Conservation (phyloP, 1,284 basidiomycete genomes). For the Ganoderma meredithae region DNA sequence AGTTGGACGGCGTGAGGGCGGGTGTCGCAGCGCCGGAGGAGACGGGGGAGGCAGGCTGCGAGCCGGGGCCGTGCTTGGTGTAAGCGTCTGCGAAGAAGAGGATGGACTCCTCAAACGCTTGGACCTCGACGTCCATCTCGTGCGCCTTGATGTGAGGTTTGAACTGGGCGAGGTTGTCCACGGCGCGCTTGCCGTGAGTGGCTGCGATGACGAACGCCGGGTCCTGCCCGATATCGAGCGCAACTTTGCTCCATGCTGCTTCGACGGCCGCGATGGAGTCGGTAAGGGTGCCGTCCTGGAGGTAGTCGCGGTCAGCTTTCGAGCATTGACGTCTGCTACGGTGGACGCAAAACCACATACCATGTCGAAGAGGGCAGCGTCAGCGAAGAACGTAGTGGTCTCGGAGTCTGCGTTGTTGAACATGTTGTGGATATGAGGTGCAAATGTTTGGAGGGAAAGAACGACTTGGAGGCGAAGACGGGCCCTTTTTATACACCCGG, state of each 20-base stretch:
- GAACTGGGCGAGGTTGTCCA: slow-evolving; percentile 55
- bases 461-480: background rate
- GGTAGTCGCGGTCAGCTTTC: background rate
- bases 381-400: slow-evolving; percentile 51
- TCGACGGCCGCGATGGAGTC: slow-evolving; percentile 82
- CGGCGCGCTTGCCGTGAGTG: slow-evolving; percentile 77
- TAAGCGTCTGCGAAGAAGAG: slow-evolving; percentile 79
- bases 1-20: too few species aligned
- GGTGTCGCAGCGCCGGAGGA: too few species aligned
- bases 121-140: slow-evolving; percentile 74
- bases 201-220: slow-evolving; percentile 71
- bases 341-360: slow-evolving; percentile 44
- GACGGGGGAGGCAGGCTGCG: slow-evolving; percentile 15
- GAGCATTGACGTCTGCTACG: too few species aligned
- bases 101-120: slow-evolving; percentile 73
- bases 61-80: slow-evolving; percentile 51
- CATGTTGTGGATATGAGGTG: slow-evolving; percentile 31
- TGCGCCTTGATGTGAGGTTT: slow-evolving; percentile 54
- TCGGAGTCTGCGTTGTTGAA: slow-evolving; percentile 26
- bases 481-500: background rate
- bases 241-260: slow-evolving; percentile 81
- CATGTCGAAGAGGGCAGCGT: slow-evolving; percentile 80
- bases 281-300: slow-evolving; percentile 74
- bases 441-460: background rate
- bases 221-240: slow-evolving; percentile 72